Evolutionary conservation across 164 flowering plant species (phyloP), one percentile per base, ranked within the genome.

Genomic region (Dillenia suffruticosa): DNA sequence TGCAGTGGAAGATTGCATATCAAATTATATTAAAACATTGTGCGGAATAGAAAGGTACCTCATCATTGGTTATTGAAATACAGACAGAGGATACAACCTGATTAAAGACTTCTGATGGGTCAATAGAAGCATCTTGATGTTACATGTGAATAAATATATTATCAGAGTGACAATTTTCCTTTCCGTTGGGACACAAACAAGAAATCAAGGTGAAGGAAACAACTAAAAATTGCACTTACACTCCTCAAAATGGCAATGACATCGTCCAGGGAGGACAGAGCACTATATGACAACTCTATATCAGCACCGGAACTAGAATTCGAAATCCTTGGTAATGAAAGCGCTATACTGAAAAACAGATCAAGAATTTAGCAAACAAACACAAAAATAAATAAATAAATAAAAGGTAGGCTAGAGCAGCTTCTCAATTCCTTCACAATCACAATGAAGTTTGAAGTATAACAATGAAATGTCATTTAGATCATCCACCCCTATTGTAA

Each of bases 41-140:
- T 43, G 22, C 24, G 44, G 51, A 2, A 48, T 4, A 56, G 44
- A 59, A 9, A 40, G 57, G 54, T 66, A 82, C 96, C 96, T 94
- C 97, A 70, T 91, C 92, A 74, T 79, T 89, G 9, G 87, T 80
- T 62, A 95, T 66, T 54, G 92, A 70, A 51, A 74, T 58, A 63
- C 94, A 54, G 96, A 63, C 94, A 54, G 96, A 88, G 24, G 96
- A 89, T 68, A 91, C 86, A 69, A 95, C 74, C 78, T 97, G 82
- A 72, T 84, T 89, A 63, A 89, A 92, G 55, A 95, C 96, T 80
- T 95, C 99, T 9, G 97, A 95, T 54, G 87, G 97, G 71, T 95
- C 99, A 72, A 95, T 90, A 51, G 96, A 88, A 53, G 97, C 88
- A 82, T 95, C 97, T 97, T 95, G 77, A 63, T 65, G 13, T 70